Conservation (phyloP, 176 grass and related monocot genomes). For the Stipa capillata region DNA sequence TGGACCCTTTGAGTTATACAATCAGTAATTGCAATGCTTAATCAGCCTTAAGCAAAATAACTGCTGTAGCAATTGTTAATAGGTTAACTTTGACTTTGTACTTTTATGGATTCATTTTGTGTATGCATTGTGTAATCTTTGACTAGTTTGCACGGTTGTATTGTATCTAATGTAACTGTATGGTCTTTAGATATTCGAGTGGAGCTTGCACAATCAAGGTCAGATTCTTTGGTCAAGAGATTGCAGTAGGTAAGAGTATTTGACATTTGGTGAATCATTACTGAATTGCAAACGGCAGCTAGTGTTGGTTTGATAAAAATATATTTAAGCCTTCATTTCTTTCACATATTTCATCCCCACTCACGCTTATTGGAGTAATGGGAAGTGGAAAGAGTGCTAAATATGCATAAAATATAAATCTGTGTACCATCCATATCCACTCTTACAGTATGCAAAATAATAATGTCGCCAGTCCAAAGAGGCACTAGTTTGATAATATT, state of each 20-base stretch:
- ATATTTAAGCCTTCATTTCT: neutral
- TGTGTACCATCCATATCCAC: neutral
- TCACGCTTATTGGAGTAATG: neutral
- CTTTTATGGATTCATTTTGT: neutral
- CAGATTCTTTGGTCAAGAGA: slow-evolving; percentile 90
- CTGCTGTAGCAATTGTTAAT: neutral
- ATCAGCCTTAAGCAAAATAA: slow-evolving; percentile 5
- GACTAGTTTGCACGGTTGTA: slow-evolving; percentile 1
- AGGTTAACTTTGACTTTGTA: neutral
- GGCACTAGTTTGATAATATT: neutral
- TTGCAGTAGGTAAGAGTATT: slow-evolving; percentile 66
- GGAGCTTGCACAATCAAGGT: slow-evolving; percentile 99
- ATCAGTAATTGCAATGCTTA: neutral
- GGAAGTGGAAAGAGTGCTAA: neutral
- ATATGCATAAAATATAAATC: neutral
- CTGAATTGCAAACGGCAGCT: neutral
- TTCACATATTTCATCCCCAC: neutral
- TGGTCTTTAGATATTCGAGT: slow-evolving; percentile 84
- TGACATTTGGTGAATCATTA: slow-evolving; percentile 7
- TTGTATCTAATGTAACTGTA: slow-evolving; percentile 18
- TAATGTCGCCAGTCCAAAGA: neutral
- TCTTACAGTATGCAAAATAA: neutral
- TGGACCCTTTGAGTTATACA: neutral
- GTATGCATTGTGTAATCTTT: neutral
- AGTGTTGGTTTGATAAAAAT: slow-evolving; percentile 3